Evolutionary conservation across 192 early-diverging fungal genomes (phyloP).

Genomic region (Podila horticola): DNA sequence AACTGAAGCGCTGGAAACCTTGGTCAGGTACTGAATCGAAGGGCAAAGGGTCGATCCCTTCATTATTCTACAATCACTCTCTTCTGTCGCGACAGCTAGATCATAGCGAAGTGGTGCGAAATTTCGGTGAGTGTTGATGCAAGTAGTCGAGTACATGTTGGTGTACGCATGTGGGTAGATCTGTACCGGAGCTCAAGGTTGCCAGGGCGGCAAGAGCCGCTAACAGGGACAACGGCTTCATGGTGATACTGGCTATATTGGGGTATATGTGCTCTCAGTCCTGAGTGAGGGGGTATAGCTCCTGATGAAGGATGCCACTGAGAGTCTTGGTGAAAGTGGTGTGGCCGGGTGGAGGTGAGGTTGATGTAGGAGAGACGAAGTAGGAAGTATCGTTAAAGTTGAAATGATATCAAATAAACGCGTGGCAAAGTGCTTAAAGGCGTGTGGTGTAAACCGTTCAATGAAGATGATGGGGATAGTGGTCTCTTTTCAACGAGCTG

Average conservation of each 20-base stretch:
- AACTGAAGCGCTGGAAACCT: neutral
- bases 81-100: neutral
- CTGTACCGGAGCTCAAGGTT: slow-evolving; percentile 17
- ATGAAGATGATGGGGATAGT: too few species aligned
- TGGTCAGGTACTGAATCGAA: slow-evolving; percentile 24
- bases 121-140: neutral
- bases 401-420: neutral
- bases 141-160: neutral
- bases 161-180: too few species aligned
- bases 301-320: neutral
- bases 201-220: slow-evolving; percentile 14
- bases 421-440: neutral
- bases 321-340: neutral
- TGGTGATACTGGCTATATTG: neutral
- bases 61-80: slow-evolving; percentile 13
- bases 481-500: neutral
- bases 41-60: slow-evolving; percentile 21
- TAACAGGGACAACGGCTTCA: slow-evolving; percentile 6
- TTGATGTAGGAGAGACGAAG: neutral
- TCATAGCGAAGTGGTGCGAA: neutral
- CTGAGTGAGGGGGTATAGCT: neutral
- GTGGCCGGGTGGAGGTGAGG: neutral
- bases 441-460: neutral
- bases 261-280: slow-evolving; percentile 1
- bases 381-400: neutral